A percentile compares a stretch with the other conserved stretches of the same genome.
Evolutionary conservation across 2,329 filamentous ascomycete genomes (phyloP).

Genomic region (Coleophoma eucalyptorum): DNA sequence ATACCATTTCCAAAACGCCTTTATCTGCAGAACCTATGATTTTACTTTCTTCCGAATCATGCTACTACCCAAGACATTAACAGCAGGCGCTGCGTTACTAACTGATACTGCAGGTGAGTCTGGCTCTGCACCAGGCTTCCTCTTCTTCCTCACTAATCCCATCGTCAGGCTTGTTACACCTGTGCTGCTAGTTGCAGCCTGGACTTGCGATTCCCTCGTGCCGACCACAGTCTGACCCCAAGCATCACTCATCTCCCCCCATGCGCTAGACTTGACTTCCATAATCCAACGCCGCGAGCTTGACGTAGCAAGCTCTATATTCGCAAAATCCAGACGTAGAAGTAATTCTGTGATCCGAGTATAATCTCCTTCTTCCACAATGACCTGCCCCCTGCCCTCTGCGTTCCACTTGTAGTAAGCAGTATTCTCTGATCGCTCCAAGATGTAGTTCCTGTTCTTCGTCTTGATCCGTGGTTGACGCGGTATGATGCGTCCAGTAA

Average conservation of each 20-base stretch:
- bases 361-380: constrained; percentile 62
- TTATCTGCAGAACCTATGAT: no score
- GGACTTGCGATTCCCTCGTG: constrained; percentile 24
- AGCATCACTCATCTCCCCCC: constrained; percentile 27
- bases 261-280: constrained; percentile 51
- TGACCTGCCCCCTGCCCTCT: constrained; percentile 56
- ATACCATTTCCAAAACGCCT: no score
- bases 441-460: constrained; percentile 43
- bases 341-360: constrained; percentile 66
- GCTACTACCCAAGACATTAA: constrained; percentile 46
- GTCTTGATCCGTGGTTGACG: constrained; percentile 65
- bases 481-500: constrained; percentile 58
- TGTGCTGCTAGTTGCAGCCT: constrained; percentile 9
- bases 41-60: constrained; percentile 57
- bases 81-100: constrained; percentile 10
- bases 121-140: constrained; percentile 29
- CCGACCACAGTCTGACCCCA: constrained; percentile 53
- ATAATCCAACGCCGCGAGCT: constrained; percentile 69
- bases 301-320: constrained; percentile 53
- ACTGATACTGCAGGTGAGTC: constrained; percentile 1
- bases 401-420: constrained; percentile 64
- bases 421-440: constrained; percentile 47
- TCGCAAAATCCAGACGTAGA: constrained; percentile 70
- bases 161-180: constrained; percentile 31
- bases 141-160: constrained; percentile 47